These are phyloP conservation scores for Pinus tabuliformis DNA, from an alignment of 75 land plant species.

Conservation along the genomic window DNA sequence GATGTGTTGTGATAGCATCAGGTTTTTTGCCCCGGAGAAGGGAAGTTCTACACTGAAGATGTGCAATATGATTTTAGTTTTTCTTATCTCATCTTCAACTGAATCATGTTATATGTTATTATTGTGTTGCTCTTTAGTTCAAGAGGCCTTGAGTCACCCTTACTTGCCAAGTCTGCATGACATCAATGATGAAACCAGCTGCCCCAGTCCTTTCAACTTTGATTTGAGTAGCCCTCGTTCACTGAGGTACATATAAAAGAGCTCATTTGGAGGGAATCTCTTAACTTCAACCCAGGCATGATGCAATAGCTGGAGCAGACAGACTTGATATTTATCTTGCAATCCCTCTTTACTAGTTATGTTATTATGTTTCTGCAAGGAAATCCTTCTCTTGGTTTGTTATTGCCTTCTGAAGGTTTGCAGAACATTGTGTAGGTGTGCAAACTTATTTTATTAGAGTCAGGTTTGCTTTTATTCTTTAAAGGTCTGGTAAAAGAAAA, in stretches of 20 bases:
- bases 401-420: no score
- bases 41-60: neutral
- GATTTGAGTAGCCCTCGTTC: slow-evolving; percentile 86
- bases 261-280: slow-evolving; percentile 74
- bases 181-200: slow-evolving; percentile 81
- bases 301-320: no score
- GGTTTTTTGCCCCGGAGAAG: slow-evolving; percentile 55
- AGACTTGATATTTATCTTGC: no score
- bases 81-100: neutral
- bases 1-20: slow-evolving; percentile 33
- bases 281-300: slow-evolving; percentile 57
- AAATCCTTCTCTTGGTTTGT: no score
- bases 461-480: no score
- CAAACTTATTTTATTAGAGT: no score
- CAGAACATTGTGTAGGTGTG: no score
- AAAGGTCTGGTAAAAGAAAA: no score
- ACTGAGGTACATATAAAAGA: slow-evolving; percentile 89
- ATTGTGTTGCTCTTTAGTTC: slow-evolving; percentile 46
- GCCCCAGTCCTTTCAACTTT: slow-evolving; percentile 69
- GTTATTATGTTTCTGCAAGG: no score
- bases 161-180: slow-evolving; percentile 80
- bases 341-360: no score
- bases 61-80: neutral
- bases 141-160: slow-evolving; percentile 80
- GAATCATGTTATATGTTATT: neutral